Conservation (phyloP, 306 rosid genomes). For the Vigna angularis region DNA sequence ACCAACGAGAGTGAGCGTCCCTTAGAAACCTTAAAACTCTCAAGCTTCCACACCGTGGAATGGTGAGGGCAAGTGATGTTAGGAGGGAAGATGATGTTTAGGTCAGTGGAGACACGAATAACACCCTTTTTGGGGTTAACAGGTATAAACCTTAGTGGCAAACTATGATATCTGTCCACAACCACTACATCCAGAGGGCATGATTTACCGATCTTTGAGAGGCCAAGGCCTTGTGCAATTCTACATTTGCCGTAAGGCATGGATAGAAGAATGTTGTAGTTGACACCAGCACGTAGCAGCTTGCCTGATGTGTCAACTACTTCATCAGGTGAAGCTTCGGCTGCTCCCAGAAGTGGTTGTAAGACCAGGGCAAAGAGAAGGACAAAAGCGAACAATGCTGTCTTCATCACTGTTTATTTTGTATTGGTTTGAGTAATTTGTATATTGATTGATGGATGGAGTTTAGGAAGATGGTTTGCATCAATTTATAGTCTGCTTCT, state of each 20-base stretch:
- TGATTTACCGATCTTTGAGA: slow-evolving; percentile 25
- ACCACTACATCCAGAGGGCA: slow-evolving; percentile 57
- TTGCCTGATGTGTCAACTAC: slow-evolving; percentile 53
- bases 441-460: slow-evolving; percentile 10
- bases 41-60: slow-evolving; percentile 58
- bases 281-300: slow-evolving; percentile 20
- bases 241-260: slow-evolving; percentile 3
- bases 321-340: slow-evolving; percentile 11
- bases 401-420: slow-evolving; percentile 22
- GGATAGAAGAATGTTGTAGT: slow-evolving; percentile 43
- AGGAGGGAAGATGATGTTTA: slow-evolving; percentile 53
- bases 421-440: neutral
- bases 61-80: slow-evolving; percentile 24
- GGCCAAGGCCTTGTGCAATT: slow-evolving; percentile 48
- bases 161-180: slow-evolving; percentile 40
- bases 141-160: slow-evolving; percentile 44
- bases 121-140: slow-evolving; percentile 43
- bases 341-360: slow-evolving; percentile 27
- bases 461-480: neutral
- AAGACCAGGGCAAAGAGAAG: slow-evolving; percentile 41
- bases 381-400: neutral
- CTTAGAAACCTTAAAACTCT: slow-evolving; percentile 1
- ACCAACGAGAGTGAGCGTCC: neutral
- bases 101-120: slow-evolving; percentile 49
- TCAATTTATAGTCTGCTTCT: slow-evolving; percentile 11